Evolutionary conservation across 2,329 filamentous ascomycete species (phyloP), one percentile per base, ranked within the genome.

Genomic region (Diplodia scrobiculata): DNA sequence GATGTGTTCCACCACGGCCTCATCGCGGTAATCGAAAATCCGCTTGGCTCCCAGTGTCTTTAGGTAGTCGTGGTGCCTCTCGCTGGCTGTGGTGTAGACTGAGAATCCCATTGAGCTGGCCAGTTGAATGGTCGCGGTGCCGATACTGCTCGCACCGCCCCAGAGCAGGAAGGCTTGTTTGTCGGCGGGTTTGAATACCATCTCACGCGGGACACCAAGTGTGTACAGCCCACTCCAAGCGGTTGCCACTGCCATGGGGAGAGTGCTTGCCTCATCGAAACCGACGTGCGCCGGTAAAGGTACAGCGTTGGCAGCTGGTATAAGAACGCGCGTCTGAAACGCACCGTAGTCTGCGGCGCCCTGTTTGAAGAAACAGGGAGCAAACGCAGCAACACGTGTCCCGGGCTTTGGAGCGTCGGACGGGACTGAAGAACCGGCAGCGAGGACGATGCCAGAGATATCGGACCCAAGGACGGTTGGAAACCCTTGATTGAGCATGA

Each of bases 201-300:
- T 70, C 19, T 73, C 68, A 21, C 68, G 67, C 0, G 85, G 85
- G 0, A 86, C 78, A 36, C 80, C 79, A 21, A 89, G 73, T 0
- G 74, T 78, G 13, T 89, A 76, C 67, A 88, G 84, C 0, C 73
- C 73, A 1, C 78, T 79, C 2, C 84, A 72, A 5, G 84, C 77
- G 71, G 89, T 84, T 72, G 86, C 88, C 34, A 88, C 82, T 32
- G 76, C 75, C 53, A 87, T 88, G 58, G 84, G 83, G 0, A 84
- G 82, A 2, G 87, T 72, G 0, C 85, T 86, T 5, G 81, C 83
- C 1, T 84, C 84, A 67, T 75, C 79, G 41, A 54, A 21, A 9
- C 29, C 1, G 11, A 68, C 67, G 17, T 27, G 60, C 6, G 74
- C 69, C 1, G 77, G 77, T 2, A 79, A 68, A 7, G 68, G 59